A percentile compares a stretch with the other conserved stretches of the same genome.
Conservation (phyloP, 805 yeast species). For the Yarrowia divulgata region DNA sequence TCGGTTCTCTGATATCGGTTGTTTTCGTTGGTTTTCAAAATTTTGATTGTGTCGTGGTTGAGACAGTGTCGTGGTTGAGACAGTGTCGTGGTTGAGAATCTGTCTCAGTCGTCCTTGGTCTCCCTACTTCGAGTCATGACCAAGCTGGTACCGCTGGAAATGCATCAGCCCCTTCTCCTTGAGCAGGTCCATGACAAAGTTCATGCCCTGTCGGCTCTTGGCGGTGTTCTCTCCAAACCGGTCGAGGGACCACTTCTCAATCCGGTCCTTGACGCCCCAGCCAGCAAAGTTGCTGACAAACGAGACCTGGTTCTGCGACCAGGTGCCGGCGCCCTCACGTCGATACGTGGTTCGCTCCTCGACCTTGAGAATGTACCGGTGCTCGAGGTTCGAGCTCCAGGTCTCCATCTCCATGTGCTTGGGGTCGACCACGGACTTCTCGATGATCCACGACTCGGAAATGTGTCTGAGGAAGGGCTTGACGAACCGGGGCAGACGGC, state of each 20-base stretch:
- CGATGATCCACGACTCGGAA: slow-evolving; percentile 81
- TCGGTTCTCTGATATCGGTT: slow-evolving; percentile 4
- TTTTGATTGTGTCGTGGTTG: no score
- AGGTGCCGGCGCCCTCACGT: slow-evolving; percentile 39
- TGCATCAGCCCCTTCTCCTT: slow-evolving; percentile 43
- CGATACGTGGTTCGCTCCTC: slow-evolving; percentile 75
- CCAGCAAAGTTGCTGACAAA: slow-evolving; percentile 73
- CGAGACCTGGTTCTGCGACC: slow-evolving; percentile 60
- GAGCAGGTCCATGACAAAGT: slow-evolving; percentile 74
- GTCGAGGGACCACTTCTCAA: slow-evolving; percentile 81
- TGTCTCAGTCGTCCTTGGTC: no score
- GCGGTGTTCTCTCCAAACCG: slow-evolving; percentile 71
- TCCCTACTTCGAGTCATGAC: slow-evolving; percentile 2
- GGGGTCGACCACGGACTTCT: slow-evolving; percentile 77
- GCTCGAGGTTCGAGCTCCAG: slow-evolving; percentile 85
- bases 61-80: no score
- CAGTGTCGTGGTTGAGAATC: no score
- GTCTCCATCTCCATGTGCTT: slow-evolving; percentile 60
- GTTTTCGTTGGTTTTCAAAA: not conserved
- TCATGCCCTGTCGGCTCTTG: slow-evolving; percentile 74
- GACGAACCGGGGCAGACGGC: slow-evolving; percentile 81
- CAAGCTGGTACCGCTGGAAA: slow-evolving; percentile 12
- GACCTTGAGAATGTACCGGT: slow-evolving; percentile 74
- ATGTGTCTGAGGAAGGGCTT: slow-evolving; percentile 74
- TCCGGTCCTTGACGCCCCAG: slow-evolving; percentile 69